A percentile compares a stretch with the other conserved stretches of the same genome.
Conservation (phyloP, 306 rosid genomes). For the Comarum palustre region DNA sequence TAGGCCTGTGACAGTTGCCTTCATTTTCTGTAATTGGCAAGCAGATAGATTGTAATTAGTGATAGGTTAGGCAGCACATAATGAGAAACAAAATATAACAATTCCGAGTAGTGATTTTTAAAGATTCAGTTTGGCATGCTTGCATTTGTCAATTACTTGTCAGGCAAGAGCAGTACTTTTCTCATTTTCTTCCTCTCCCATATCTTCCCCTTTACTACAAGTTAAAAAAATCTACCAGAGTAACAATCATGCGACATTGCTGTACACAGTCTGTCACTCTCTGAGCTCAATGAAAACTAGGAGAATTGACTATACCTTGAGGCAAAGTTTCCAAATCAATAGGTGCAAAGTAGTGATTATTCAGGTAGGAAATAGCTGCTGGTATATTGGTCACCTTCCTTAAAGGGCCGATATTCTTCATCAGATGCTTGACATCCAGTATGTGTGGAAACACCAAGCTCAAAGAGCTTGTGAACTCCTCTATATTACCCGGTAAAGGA, state of each 20-base stretch:
- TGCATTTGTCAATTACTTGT: background rate
- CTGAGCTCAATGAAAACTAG: slow-evolving; percentile 11
- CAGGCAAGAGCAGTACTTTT: background rate
- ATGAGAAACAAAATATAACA: no score
- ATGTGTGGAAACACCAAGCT: slow-evolving; percentile 52
- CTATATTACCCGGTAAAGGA: slow-evolving; percentile 63
- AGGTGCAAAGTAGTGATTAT: slow-evolving; percentile 59
- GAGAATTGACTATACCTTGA: slow-evolving; percentile 44
- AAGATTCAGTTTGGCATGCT: background rate
- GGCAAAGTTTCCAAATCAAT: slow-evolving; percentile 53
- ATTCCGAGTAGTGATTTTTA: background rate
- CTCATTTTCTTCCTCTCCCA: background rate
- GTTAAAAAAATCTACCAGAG: background rate
- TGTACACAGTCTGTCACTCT: background rate
- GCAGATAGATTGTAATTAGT: slow-evolving; percentile 17
- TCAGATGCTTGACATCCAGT: slow-evolving; percentile 57
- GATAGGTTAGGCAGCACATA: background rate
- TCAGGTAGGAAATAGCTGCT: slow-evolving; percentile 65
- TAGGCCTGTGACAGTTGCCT: slow-evolving; percentile 52
- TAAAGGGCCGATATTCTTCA: slow-evolving; percentile 58
- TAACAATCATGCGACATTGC: slow-evolving; percentile 12
- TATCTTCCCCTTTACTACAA: background rate
- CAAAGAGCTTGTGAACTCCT: slow-evolving; percentile 58
- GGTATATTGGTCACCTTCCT: slow-evolving; percentile 51
- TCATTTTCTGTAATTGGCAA: slow-evolving; percentile 48